Evolutionary conservation across 2,329 filamentous ascomycete genomes (phyloP).

Genomic region (Botrytis hyacinthi): DNA sequence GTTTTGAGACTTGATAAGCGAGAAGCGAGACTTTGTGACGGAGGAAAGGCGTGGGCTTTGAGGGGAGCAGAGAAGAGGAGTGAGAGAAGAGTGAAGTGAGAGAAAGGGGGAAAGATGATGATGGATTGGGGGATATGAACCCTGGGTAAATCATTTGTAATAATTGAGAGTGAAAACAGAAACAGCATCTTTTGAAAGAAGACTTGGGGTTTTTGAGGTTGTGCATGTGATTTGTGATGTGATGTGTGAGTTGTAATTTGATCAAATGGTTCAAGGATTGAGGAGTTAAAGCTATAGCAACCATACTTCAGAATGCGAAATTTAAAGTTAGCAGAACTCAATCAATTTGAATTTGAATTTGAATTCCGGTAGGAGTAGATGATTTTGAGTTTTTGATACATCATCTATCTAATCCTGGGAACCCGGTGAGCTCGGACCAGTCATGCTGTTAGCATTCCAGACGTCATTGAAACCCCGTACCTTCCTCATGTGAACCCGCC

Average conservation of each 20-base stretch:
- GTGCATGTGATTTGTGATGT: neutral
- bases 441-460: neutral
- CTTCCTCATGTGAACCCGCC: neutral
- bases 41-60: neutral
- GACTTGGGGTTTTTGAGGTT: neutral
- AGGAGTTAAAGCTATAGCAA: no score
- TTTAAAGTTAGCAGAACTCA: no score
- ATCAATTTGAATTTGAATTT: no score
- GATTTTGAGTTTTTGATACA: neutral
- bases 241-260: neutral
- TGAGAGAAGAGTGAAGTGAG: neutral
- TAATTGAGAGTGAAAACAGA: slow-evolving; percentile 15
- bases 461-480: neutral
- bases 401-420: neutral
- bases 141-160: slow-evolving; percentile 18
- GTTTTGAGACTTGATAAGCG: neutral
- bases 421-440: slow-evolving; percentile 1
- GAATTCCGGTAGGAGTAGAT: no score
- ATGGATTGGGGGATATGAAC: slow-evolving; percentile 12
- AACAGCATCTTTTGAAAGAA: slow-evolving; percentile 9
- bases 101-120: neutral
- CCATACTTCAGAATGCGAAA: no score
- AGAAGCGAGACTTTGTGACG: neutral
- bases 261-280: no score
- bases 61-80: neutral